These are phyloP conservation scores for Exophiala viscosa DNA, from an alignment of 2,329 filamentous ascomycete species.

Conservation along the genomic window DNA sequence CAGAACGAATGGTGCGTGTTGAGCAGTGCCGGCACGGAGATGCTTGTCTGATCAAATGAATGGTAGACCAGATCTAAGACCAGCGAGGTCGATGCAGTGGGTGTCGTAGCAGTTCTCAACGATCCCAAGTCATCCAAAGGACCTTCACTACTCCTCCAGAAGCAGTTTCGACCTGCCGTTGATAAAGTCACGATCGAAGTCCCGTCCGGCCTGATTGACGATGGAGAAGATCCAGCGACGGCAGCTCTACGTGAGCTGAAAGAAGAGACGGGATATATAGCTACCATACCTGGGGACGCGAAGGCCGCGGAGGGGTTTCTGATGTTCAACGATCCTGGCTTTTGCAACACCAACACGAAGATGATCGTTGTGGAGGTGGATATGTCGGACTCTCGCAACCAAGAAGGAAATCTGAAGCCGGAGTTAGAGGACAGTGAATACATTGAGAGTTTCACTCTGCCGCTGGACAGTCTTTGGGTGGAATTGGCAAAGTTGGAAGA, in stretches of 20 bases:
- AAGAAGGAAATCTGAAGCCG: slow-evolving; percentile 56
- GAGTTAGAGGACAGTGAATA: slow-evolving; percentile 76
- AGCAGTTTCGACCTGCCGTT: slow-evolving; percentile 57
- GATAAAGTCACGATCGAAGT: slow-evolving; percentile 58
- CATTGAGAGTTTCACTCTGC: slow-evolving; percentile 72
- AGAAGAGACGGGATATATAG: slow-evolving; percentile 63
- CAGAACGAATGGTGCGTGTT: slow-evolving; percentile 40
- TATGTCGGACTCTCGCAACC: slow-evolving; percentile 64
- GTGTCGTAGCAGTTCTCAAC: slow-evolving; percentile 53
- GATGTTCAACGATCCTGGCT: slow-evolving; percentile 41
- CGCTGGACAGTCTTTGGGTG: slow-evolving; percentile 60
- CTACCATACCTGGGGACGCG: slow-evolving; percentile 30
- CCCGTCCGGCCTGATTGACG: slow-evolving; percentile 58
- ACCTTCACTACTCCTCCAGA: slow-evolving; percentile 46
- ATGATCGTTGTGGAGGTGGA: slow-evolving; percentile 70
- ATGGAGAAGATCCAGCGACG: slow-evolving; percentile 53
- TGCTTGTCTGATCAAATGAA: background rate
- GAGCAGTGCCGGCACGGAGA: background rate
- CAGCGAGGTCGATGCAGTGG: slow-evolving; percentile 58
- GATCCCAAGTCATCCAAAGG: slow-evolving; percentile 38
- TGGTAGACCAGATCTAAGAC: slow-evolving; percentile 31
- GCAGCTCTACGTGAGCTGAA: slow-evolving; percentile 57
- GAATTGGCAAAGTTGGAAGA: slow-evolving; percentile 64
- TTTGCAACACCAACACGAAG: slow-evolving; percentile 49
- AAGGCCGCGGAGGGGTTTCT: slow-evolving; percentile 26